Percentiles rank a stretch among this genome's conserved stretches.
Evolutionary conservation across 139 green algal genomes (phyloP).

Genomic region (Picochlorum sp.): DNA sequence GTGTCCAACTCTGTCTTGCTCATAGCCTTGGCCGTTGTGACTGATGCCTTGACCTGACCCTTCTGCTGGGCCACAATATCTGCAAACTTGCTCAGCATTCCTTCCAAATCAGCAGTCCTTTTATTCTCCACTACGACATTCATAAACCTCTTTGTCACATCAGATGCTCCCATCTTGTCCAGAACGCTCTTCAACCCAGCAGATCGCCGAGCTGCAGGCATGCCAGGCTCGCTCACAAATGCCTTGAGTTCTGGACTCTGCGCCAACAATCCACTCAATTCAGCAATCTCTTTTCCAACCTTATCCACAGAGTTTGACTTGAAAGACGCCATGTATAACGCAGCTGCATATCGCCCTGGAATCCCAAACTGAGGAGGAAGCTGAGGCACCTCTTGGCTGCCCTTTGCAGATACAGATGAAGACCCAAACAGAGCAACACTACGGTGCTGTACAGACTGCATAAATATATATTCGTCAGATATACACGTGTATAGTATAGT

Average conservation of each 20-base stretch:
- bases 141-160: constrained; percentile 52
- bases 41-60: constrained; percentile 51
- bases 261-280: constrained; percentile 26
- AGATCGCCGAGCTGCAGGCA: constrained; percentile 27
- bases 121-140: constrained; percentile 50
- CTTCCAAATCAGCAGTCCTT: constrained; percentile 39
- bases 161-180: constrained; percentile 28
- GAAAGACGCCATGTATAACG: constrained; percentile 42
- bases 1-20: constrained; percentile 38
- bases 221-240: constrained; percentile 40
- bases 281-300: constrained; percentile 38
- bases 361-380: constrained; percentile 35
- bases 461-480: too few relatives aligned
- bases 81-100: constrained; percentile 44
- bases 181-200: constrained; percentile 31
- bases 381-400: constrained; percentile 14
- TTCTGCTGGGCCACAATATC: constrained; percentile 48
- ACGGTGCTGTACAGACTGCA: not conserved
- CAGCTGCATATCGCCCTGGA: constrained; percentile 50
- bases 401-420: constrained; percentile 8
- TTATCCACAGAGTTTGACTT: constrained; percentile 33
- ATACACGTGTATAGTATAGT: too few relatives aligned
- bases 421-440: not conserved
- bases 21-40: constrained; percentile 53
- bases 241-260: constrained; percentile 29